Evolutionary conservation across 2,329 filamentous ascomycete species (phyloP).

Genomic region (Neofusicoccum parvum): DNA sequence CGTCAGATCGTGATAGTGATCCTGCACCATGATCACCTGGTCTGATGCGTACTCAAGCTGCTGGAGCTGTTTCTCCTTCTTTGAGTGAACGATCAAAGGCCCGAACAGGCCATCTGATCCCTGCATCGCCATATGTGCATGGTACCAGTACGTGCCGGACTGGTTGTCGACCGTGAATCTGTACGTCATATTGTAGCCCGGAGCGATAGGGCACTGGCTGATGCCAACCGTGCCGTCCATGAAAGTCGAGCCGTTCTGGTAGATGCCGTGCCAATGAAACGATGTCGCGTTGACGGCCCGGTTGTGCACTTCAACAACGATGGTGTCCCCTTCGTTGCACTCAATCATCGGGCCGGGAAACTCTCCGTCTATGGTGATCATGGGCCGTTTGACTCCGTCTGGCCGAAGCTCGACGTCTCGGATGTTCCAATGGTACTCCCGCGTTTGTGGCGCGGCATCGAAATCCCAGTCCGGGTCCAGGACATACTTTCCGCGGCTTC

Average conservation of each 20-base stretch:
- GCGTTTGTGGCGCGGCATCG: conserved; percentile 49
- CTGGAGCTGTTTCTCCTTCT: conserved; percentile 48
- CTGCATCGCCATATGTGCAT: conserved; percentile 67
- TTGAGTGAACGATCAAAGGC: conserved; percentile 62
- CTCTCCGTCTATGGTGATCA: conserved; percentile 45
- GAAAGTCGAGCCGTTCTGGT: conserved; percentile 66
- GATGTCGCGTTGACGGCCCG: conserved; percentile 61
- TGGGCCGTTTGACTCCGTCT: conserved; percentile 52
- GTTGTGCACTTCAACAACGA: conserved; percentile 68
- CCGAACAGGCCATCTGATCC: conserved; percentile 71
- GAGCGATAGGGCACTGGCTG: conserved; percentile 67
- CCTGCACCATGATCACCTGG: conserved; percentile 64
- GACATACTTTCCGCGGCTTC: conserved; percentile 44
- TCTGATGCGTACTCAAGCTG: conserved; percentile 53
- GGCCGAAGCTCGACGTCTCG: conserved; percentile 61
- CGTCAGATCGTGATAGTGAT: conserved; percentile 66
- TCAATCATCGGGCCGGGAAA: conserved; percentile 45
- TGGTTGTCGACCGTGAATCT: conserved; percentile 59
- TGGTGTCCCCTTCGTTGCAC: conserved; percentile 63
- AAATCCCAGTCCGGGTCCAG: conserved; percentile 61
- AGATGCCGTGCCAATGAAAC: conserved; percentile 72
- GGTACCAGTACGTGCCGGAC: conserved; percentile 78
- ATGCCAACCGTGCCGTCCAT: conserved; percentile 72
- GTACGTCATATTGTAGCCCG: conserved; percentile 67
- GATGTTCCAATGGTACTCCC: conserved; percentile 65